Conservation (phyloP, 768 basidiomycete species). For the Sutorius australiensis region DNA sequence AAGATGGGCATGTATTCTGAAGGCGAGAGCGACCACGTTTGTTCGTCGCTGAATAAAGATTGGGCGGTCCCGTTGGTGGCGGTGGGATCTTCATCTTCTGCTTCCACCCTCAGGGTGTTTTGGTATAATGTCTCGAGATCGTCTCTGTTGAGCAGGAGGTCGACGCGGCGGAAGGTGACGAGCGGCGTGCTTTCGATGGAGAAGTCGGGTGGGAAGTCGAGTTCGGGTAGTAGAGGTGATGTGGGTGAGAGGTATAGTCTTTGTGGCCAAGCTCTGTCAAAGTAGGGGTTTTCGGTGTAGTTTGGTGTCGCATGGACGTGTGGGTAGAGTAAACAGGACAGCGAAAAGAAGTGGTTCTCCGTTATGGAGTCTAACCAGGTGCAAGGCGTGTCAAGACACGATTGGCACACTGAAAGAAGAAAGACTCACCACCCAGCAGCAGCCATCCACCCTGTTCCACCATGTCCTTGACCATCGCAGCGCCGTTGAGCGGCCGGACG, state of each 20-base stretch:
- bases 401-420: background rate
- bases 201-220: constrained; percentile 50
- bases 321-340: constrained; percentile 63
- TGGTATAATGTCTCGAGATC: constrained; percentile 48
- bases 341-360: constrained; percentile 71
- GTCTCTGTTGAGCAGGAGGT: constrained; percentile 48
- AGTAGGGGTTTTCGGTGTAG: constrained; percentile 50
- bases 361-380: constrained; percentile 54
- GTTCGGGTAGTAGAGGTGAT: constrained; percentile 35
- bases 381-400: constrained; percentile 3
- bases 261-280: constrained; percentile 65
- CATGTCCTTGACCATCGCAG: constrained; percentile 49
- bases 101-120: constrained; percentile 17
- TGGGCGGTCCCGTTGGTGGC: constrained; percentile 25
- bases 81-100: constrained; percentile 10
- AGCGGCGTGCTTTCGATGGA: constrained; percentile 56
- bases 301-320: constrained; percentile 65
- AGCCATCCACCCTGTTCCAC: constrained; percentile 72
- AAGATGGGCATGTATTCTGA: constrained; percentile 52
- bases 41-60: constrained; percentile 53
- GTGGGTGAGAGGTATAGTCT: constrained; percentile 56
- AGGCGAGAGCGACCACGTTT: constrained; percentile 50
- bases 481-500: constrained; percentile 38
- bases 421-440: constrained; percentile 52
- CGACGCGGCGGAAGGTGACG: constrained; percentile 61